These are phyloP conservation scores for Naganishia antarctica DNA, from an alignment of 768 basidiomycete genomes.

Conservation along the genomic window DNA sequence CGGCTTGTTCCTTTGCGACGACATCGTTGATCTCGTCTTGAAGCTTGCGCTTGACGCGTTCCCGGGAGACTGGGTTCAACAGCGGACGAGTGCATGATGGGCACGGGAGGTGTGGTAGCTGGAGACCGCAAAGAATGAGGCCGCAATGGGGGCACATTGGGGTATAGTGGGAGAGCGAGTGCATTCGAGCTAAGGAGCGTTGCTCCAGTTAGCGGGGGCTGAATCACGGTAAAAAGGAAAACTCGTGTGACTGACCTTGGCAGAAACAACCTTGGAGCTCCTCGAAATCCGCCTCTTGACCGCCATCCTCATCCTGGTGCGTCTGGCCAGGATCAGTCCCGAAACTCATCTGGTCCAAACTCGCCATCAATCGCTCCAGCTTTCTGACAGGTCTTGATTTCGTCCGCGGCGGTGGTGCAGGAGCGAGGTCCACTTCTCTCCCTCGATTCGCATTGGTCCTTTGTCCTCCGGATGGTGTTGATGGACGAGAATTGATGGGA, in stretches of 20 bases:
- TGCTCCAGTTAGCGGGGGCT: neutral
- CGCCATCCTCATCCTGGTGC: constrained; percentile 25
- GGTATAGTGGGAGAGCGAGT: constrained; percentile 46
- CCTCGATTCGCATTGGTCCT: constrained; percentile 14
- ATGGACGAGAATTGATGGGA: neutral
- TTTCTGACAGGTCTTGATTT: constrained; percentile 38
- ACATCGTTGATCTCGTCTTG: constrained; percentile 39
- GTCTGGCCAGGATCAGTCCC: neutral
- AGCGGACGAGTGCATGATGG: constrained; percentile 44
- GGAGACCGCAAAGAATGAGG: constrained; percentile 45
- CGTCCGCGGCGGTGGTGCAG: constrained; percentile 23
- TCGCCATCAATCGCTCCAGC: constrained; percentile 37
- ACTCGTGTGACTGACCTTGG: constrained; percentile 37
- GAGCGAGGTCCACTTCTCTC: constrained; percentile 26
- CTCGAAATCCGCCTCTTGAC: constrained; percentile 29
- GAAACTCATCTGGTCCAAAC: constrained; percentile 27
- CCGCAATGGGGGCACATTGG: constrained; percentile 49
- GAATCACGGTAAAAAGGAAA: neutral
- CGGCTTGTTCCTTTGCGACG: constrained; percentile 34
- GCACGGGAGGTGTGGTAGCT: constrained; percentile 47
- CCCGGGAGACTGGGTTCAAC: constrained; percentile 34
- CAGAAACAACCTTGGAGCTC: constrained; percentile 40
- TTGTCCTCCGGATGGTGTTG: neutral
- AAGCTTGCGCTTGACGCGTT: constrained; percentile 38
- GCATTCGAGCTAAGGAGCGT: constrained; percentile 40